phyloP scores from a whole-genome alignment of 2,329 filamentous ascomycete genomes.

The Alternaria atra region DNA sequence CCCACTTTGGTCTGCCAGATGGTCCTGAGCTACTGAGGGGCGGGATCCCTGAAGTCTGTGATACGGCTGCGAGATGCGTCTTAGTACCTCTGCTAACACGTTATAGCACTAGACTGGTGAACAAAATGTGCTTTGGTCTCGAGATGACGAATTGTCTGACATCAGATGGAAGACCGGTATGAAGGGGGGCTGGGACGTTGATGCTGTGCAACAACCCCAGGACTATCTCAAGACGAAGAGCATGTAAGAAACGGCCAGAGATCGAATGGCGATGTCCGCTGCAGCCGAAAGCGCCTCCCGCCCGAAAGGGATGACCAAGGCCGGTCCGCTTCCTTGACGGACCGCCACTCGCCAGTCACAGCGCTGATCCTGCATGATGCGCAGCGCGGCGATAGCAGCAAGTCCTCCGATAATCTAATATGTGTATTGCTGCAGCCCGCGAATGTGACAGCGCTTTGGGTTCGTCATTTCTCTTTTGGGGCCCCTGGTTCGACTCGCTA shows the following conservation, averaged over 20 bases:
- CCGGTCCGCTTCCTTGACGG: constrained; percentile 35
- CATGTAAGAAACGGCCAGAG: constrained; percentile 23
- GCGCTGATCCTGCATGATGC: constrained; percentile 32
- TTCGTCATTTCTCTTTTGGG: constrained; percentile 34
- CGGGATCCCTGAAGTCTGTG: constrained; percentile 32
- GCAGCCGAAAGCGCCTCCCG: constrained; percentile 48
- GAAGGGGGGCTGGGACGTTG: constrained; percentile 4
- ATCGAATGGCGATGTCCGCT: constrained; percentile 40
- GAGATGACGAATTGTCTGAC: constrained; percentile 23
- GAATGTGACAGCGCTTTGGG: constrained; percentile 39
- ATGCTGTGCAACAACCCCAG: constrained; percentile 25
- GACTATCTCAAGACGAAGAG: constrained; percentile 13
- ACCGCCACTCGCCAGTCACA: constrained; percentile 40
- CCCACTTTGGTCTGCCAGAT: constrained; percentile 24
- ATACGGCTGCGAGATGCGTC: constrained; percentile 33
- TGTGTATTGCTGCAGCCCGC: constrained; percentile 34
- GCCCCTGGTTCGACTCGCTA: constrained; percentile 39
- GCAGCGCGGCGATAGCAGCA: constrained; percentile 23
- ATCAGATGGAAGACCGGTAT: constrained; percentile 21
- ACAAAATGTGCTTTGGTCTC: constrained; percentile 13
- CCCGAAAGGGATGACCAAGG: constrained; percentile 30
- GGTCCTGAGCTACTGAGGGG: constrained; percentile 17
- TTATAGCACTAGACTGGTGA: constrained; percentile 6
- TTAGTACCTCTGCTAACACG: constrained; percentile 20
- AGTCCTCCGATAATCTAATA: constrained; percentile 28